phyloP scores from a whole-genome alignment of 2,329 filamentous ascomycete genomes.

The Epichloe gansuensis region DNA sequence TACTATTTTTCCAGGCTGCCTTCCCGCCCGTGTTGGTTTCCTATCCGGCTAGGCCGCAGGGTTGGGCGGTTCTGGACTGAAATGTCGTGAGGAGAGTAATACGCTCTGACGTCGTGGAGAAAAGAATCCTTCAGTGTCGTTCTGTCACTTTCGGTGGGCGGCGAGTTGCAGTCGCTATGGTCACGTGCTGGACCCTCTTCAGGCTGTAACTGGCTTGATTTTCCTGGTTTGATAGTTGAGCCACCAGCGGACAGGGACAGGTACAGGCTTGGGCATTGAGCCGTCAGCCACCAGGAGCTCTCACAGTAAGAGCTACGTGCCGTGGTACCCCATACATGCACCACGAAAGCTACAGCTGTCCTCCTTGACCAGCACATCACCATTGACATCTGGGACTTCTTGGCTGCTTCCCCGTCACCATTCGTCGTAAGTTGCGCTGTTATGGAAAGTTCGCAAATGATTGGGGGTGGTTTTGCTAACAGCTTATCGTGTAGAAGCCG shows the following conservation, averaged over 20 bases:
- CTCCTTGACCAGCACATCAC: slow-evolving; percentile 4
- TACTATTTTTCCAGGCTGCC: background rate
- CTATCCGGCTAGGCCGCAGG: background rate
- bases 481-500: background rate
- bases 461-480: background rate
- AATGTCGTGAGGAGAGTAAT: background rate
- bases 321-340: background rate
- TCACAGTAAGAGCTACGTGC: background rate
- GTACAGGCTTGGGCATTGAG: too few species aligned
- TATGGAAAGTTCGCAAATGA: accelerated
- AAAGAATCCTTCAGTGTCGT: slow-evolving; percentile 4
- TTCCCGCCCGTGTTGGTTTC: background rate
- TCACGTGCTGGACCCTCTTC: slow-evolving; percentile 14
- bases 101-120: slow-evolving; percentile 7
- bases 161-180: slow-evolving; percentile 15
- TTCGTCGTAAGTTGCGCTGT: background rate
- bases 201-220: background rate
- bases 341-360: slow-evolving; percentile 11
- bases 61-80: background rate
- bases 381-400: background rate
- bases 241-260: too few species aligned
- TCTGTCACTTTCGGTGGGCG: slow-evolving; percentile 11
- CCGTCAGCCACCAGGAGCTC: too few species aligned
- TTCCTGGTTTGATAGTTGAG: too few species aligned
- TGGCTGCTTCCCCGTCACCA: background rate